A percentile compares a stretch with the other conserved stretches of the same genome.
Conservation (phyloP, 768 basidiomycete genomes). For the Filobasidium floriforme region DNA sequence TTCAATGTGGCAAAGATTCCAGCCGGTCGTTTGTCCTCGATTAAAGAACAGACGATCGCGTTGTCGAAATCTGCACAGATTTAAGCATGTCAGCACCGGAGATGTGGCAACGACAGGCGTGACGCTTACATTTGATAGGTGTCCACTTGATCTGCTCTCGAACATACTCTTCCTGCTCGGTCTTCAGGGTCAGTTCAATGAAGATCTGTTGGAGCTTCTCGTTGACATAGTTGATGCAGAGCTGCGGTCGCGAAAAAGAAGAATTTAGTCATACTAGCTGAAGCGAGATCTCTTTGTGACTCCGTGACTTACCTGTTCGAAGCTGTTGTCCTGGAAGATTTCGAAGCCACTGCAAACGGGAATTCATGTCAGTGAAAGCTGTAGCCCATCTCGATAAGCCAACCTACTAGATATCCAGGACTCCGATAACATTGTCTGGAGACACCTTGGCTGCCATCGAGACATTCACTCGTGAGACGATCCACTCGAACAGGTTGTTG, state of each 20-base stretch:
- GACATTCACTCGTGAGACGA: slow-evolving; percentile 87
- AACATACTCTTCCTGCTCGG: slow-evolving; percentile 98
- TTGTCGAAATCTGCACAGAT: slow-evolving; percentile 41
- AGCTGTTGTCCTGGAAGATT: slow-evolving; percentile 59
- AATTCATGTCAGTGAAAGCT: not conserved
- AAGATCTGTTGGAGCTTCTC: slow-evolving; percentile 99
- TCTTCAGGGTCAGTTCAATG: slow-evolving; percentile 96
- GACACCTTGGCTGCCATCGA: slow-evolving; percentile 84
- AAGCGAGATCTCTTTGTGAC: no score
- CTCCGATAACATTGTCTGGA: slow-evolving; percentile 77
- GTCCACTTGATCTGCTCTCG: slow-evolving; percentile 99
- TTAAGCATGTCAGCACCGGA: not conserved
- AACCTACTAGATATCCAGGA: slow-evolving; percentile 78
- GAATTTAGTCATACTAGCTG: not conserved
- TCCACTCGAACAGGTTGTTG: slow-evolving; percentile 99
- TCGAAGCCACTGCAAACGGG: slow-evolving; percentile 63
- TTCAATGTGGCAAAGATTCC: slow-evolving; percentile 97
- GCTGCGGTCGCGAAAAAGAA: slow-evolving; percentile 51
- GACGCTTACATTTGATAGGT: slow-evolving; percentile 73
- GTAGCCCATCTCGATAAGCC: not conserved
- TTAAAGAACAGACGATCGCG: slow-evolving; percentile 85
- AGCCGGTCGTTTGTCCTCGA: slow-evolving; percentile 91
- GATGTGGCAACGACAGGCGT: slow-evolving; percentile 46
- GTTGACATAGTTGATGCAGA: slow-evolving; percentile 99
- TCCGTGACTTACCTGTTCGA: slow-evolving; percentile 27